Base-by-base conservation (phyloP, 73 alveolate species). In the Halteria grandinella region DNA sequence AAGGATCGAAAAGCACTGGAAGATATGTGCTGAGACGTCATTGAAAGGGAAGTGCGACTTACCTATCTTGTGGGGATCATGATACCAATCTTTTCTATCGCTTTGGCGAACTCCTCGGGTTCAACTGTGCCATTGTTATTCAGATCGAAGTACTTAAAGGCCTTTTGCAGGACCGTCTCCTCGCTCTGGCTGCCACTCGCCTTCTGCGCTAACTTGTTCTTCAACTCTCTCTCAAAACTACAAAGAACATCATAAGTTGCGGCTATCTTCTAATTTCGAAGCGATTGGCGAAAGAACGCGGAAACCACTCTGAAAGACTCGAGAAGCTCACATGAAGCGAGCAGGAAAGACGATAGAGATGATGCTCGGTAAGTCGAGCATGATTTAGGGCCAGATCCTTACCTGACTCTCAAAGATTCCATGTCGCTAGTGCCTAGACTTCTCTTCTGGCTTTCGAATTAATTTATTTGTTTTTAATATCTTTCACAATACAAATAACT, bases 141-240 rank as follows among this genome's bases (percentile, higher is more conserved):
- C 50, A 94, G 83, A 74, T 94, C 99, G 78, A 92, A 94, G 88
- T 94, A 94, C 86, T 94, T 94, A 90, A 94, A 94, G 23, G 97
- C 76, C 63, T 85, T 90, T 64, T 92, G 33, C 34, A 94, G 89
- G 57, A 89, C 96, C 60, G 83, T 77, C 79, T 94, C 99, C 75
- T 94, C 99, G 29, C 89, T 55, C 49, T 50, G 45, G 73, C 58
- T 66, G 23, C 95, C 87, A 37, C 85, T 58, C 27, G 94, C 82
- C 85, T 92, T 92, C 80, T 69, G 91, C 17, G 79, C 81, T 31
- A 94, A 87, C 75, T 92, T 94, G 51, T 63, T 73, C 75, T 89
- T 91, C 33, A 94, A 70, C 72, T 89, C 97, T 76, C 89, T 91
- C 71, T 86, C 94, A 43, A 77, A 64, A 14, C 81, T 77, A 34